Evolutionary conservation across 225 moss, liverwort and hornwort species (phyloP).

Genomic region (Ulota crispa): DNA sequence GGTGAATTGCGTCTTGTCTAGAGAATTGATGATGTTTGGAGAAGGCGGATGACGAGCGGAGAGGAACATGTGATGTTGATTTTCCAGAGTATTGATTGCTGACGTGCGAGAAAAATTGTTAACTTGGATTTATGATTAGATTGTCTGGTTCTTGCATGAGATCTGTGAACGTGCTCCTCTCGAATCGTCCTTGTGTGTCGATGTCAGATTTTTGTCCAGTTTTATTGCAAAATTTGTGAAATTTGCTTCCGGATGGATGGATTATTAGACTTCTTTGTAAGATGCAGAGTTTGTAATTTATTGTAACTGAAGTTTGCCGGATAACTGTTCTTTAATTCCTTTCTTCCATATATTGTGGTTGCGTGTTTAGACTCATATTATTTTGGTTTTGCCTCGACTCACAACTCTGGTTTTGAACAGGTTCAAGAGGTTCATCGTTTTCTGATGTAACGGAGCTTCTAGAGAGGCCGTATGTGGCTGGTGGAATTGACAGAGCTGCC

Average conservation of each 20-base stretch:
- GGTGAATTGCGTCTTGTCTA: background rate
- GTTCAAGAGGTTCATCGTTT: conserved; percentile 34
- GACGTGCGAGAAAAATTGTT: background rate
- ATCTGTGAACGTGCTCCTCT: background rate
- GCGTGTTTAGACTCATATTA: background rate
- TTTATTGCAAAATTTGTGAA: background rate
- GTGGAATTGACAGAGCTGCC: conserved; percentile 10
- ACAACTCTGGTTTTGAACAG: conserved; percentile 26
- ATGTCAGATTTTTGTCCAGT: background rate
- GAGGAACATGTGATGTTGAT: background rate
- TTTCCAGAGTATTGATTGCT: background rate
- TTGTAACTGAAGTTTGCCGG: background rate
- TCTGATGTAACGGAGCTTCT: conserved; percentile 3
- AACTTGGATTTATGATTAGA: background rate
- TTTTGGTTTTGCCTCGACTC: background rate
- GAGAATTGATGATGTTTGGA: background rate
- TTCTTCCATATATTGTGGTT: background rate
- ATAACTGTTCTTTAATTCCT: background rate
- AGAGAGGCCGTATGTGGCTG: background rate
- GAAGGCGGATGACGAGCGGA: background rate
- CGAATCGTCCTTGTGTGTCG: background rate
- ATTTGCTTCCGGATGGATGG: background rate
- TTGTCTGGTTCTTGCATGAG: background rate
- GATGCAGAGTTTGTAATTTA: background rate
- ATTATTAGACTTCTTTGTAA: background rate